phyloP scores from a whole-genome alignment of 23 red algal genomes.

The Gracilaria domingensis region DNA sequence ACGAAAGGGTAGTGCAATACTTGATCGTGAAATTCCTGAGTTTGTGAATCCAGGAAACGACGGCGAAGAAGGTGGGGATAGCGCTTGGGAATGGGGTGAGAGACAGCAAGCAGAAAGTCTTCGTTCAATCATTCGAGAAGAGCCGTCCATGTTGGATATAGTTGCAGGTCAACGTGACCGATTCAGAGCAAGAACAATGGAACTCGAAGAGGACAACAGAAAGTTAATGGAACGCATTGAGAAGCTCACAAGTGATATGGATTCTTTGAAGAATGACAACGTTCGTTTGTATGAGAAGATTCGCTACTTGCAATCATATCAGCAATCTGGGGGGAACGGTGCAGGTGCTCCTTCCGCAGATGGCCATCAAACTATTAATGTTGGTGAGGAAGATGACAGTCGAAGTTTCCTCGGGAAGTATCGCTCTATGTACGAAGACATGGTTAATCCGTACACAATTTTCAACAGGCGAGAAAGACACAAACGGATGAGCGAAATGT shows the following conservation, averaged over 20 bases:
- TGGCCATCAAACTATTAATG: slow-evolving; percentile 2
- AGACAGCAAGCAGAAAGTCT: slow-evolving; percentile 64
- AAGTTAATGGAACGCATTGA: slow-evolving; percentile 71
- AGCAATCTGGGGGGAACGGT: slow-evolving; percentile 39
- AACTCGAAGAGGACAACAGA: slow-evolving; percentile 85
- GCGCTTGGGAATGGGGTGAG: slow-evolving; percentile 72
- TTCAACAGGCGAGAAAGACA: slow-evolving; percentile 78
- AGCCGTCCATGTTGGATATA: slow-evolving; percentile 85
- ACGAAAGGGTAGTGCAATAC: not conserved
- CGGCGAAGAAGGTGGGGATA: slow-evolving; percentile 30
- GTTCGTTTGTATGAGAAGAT: slow-evolving; percentile 83
- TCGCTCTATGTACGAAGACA: slow-evolving; percentile 75
- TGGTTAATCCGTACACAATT: slow-evolving; percentile 81
- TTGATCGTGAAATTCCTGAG: not conserved
- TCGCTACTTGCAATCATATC: slow-evolving; percentile 79
- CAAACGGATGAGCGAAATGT: slow-evolving; percentile 79
- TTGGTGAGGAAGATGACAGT: slow-evolving; percentile 40
- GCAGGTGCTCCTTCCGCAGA: not conserved
- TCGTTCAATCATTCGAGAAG: slow-evolving; percentile 58
- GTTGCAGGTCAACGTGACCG: slow-evolving; percentile 82
- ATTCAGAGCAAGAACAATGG: slow-evolving; percentile 72
- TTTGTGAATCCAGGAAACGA: not conserved
- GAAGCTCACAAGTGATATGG: slow-evolving; percentile 67
- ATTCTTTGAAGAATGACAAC: slow-evolving; percentile 80
- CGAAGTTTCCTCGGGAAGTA: slow-evolving; percentile 67